Evolutionary conservation across 2,329 filamentous ascomycete genomes (phyloP).

Genomic region (Cadophora sp.): DNA sequence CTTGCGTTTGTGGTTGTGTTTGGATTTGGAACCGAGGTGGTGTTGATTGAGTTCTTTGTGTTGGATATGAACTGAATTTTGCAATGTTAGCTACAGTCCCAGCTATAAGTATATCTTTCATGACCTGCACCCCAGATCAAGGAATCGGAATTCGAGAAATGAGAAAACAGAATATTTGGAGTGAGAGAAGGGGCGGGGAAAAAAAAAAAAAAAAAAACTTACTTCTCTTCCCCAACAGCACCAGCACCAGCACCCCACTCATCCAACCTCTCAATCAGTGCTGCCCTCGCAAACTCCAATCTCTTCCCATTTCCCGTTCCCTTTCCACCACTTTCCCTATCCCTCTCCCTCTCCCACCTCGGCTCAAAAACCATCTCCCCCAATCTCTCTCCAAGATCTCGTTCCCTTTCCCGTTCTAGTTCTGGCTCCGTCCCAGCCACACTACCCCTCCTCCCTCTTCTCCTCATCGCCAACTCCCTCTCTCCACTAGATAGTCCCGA

Average conservation of each 20-base stretch:
- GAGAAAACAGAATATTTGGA: neutral
- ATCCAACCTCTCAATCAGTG: conserved; percentile 31
- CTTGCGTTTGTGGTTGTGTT: neutral
- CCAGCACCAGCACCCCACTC: conserved; percentile 22
- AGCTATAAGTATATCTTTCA: too few relatives aligned
- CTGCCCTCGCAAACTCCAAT: conserved; percentile 32
- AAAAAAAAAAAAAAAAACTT: conserved; percentile 10
- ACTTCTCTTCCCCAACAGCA: conserved; percentile 21
- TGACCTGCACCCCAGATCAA: too few relatives aligned
- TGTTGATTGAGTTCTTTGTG: neutral
- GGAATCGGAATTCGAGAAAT: too few relatives aligned
- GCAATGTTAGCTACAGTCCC: too few relatives aligned
- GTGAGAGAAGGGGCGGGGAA: too few relatives aligned
- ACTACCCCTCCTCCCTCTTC: conserved; percentile 20
- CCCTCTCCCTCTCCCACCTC: conserved; percentile 11
- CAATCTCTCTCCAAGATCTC: conserved; percentile 36
- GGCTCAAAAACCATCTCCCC: conserved; percentile 18
- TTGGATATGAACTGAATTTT: too few relatives aligned
- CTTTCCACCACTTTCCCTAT: conserved; percentile 10
- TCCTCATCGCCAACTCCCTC: conserved; percentile 32
- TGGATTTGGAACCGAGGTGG: neutral
- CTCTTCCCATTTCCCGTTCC: conserved; percentile 27
- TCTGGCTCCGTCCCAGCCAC: conserved; percentile 43
- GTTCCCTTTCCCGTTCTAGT: too few relatives aligned
- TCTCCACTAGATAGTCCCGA: too few relatives aligned